phyloP scores from a whole-genome alignment of 2,329 filamentous ascomycete species.

The Ascochyta lentis region DNA sequence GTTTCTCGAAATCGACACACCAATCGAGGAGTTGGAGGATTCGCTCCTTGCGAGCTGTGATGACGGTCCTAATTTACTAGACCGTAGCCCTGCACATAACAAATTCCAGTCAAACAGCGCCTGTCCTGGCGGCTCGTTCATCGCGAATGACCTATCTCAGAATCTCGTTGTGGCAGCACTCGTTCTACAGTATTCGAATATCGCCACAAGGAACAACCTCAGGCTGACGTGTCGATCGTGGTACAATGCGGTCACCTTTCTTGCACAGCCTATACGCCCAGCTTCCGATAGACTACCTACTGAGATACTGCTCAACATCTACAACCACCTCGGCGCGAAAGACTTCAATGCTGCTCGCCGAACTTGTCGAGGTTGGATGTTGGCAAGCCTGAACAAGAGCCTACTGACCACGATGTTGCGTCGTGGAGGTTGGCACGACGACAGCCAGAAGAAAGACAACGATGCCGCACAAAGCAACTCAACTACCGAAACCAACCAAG shows the following conservation, averaged over 20 bases:
- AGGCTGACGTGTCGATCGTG: slow-evolving; percentile 47
- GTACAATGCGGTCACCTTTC: slow-evolving; percentile 37
- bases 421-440: slow-evolving; percentile 58
- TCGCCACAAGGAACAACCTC: slow-evolving; percentile 26
- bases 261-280: slow-evolving; percentile 31
- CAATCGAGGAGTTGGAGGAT: slow-evolving; percentile 26
- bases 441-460: slow-evolving; percentile 34
- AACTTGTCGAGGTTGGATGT: slow-evolving; percentile 67
- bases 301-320: slow-evolving; percentile 49
- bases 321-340: slow-evolving; percentile 47
- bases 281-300: slow-evolving; percentile 48
- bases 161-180: background rate
- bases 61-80: slow-evolving; percentile 3
- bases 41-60: slow-evolving; percentile 13
- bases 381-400: slow-evolving; percentile 59
- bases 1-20: slow-evolving; percentile 27
- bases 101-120: background rate
- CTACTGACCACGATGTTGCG: slow-evolving; percentile 62
- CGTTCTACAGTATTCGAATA: slow-evolving; percentile 26
- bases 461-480: too few species aligned
- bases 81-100: background rate
- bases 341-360: slow-evolving; percentile 68
- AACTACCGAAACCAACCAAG: slow-evolving; percentile 16
- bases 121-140: background rate
- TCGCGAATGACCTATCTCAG: background rate